Evolutionary conservation across 2,329 filamentous ascomycete genomes (phyloP), one percentile per base, ranked within the genome.

Genomic region (Arachnomyces sp.): DNA sequence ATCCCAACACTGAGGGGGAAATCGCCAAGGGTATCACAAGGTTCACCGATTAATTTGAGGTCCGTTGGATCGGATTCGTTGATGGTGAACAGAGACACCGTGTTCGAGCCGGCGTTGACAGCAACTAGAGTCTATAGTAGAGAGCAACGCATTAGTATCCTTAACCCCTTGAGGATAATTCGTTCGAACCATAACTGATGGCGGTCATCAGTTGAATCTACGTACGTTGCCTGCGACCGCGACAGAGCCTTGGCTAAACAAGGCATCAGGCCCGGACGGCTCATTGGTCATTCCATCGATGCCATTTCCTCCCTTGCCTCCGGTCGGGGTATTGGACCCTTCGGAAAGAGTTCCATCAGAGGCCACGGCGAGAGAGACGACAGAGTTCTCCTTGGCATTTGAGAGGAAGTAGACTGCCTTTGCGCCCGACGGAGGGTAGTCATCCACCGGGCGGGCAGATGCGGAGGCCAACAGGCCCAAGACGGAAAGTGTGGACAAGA

Each of bases 351-450:
- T 65, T 0, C 76, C 76, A 40, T 76, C 59, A 0, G 46, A 34
- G 0, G 53, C 58, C 28, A 79, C 65, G 0, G 68, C 65, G 1
- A 79, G 39, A 0, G 74, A 68, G 1, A 76, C 61, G 2, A 79
- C 63, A 0, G 64, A 54, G 39, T 78, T 75, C 0, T 65, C 47
- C 7, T 53, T 55, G 2, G 72, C 64, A 48, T 81, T 81, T 28
- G 70, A 75, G 30, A 77, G 57, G 39, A 78, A 57, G 54, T 80
- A 80, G 13, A 78, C 51, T 0, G 74, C 74, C 51, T 71, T 72
- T 16, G 49, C 55, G 8, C 28, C 12, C 16, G 16, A 25, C 8
- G 13, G 4, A 25, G 20, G 20, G 20, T 9, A 25, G 20, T 25
- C 20, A 25, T 25, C 20, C 5, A 25, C 20, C 20, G 20, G 20